phyloP scores from a whole-genome alignment of 2,329 filamentous ascomycete species.

The Cyclaneusma minus region DNA sequence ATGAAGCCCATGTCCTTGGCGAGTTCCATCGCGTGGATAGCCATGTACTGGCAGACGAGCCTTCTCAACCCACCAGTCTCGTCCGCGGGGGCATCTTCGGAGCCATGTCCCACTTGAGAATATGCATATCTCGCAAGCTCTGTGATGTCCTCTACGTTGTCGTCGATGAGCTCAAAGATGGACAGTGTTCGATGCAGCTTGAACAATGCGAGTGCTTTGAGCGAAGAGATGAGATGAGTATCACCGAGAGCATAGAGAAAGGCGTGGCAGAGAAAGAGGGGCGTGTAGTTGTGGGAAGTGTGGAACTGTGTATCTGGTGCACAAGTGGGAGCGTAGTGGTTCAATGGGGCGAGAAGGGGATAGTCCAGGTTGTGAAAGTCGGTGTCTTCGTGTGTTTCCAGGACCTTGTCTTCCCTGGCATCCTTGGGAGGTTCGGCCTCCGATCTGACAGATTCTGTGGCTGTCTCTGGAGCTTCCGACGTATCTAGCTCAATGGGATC shows the following conservation, averaged over 20 bases:
- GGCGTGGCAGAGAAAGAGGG: constrained; percentile 6
- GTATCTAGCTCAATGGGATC: too few species aligned
- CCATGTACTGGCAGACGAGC: constrained; percentile 9
- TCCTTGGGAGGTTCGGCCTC: constrained; percentile 1
- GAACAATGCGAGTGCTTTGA: constrained; percentile 9
- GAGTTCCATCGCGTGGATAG: constrained; percentile 4
- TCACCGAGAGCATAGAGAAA: constrained; percentile 7
- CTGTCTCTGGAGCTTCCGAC: too few species aligned
- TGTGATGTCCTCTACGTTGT: constrained; percentile 7
- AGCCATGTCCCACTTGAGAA: neutral
- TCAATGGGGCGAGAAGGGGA: constrained; percentile 2
- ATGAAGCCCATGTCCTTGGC: constrained; percentile 6
- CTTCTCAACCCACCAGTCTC: constrained; percentile 5
- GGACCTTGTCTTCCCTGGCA: neutral
- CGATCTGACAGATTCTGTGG: too few species aligned
- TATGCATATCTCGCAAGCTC: constrained; percentile 7
- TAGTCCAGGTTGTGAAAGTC: constrained; percentile 5
- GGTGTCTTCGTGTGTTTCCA: constrained; percentile 1
- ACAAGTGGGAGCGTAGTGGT: constrained; percentile 5
- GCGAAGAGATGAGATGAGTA: constrained; percentile 4
- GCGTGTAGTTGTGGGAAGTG: constrained; percentile 5
- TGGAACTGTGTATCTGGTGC: constrained; percentile 6
- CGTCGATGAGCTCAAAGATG: constrained; percentile 5
- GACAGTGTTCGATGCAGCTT: constrained; percentile 11
- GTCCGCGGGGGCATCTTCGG: constrained; percentile 3